Evolutionary conservation across 2,329 filamentous ascomycete genomes (phyloP).

Genomic region (Periconia sp.): DNA sequence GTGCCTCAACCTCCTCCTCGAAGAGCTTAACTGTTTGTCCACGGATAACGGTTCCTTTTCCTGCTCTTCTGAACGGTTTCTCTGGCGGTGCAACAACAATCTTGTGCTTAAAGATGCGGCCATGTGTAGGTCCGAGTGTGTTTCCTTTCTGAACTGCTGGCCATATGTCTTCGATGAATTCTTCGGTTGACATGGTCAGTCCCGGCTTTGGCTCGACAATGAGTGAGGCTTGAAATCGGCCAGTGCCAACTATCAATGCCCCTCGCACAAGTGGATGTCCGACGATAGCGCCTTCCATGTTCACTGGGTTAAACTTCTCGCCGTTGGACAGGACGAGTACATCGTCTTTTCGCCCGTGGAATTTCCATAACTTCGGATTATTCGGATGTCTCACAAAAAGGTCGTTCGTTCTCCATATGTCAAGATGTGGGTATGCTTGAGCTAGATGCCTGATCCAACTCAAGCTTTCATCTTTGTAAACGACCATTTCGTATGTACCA

Average conservation of each 20-base stretch:
- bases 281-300: constrained; percentile 23
- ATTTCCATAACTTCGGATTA: constrained; percentile 19
- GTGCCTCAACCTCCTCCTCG: constrained; percentile 53
- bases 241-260: constrained; percentile 38
- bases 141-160: constrained; percentile 53
- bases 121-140: constrained; percentile 46
- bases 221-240: constrained; percentile 33
- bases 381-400: constrained; percentile 19
- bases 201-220: constrained; percentile 33
- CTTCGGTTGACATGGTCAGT: constrained; percentile 12
- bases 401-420: constrained; percentile 23
- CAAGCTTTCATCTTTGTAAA: constrained; percentile 6
- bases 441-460: constrained; percentile 14
- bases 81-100: constrained; percentile 49
- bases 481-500: constrained; percentile 18
- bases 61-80: constrained; percentile 53
- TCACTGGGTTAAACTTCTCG: constrained; percentile 25
- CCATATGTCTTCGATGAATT: constrained; percentile 57
- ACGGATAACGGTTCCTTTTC: constrained; percentile 56
- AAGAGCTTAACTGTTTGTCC: constrained; percentile 50
- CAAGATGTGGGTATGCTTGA: constrained; percentile 17
- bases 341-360: constrained; percentile 20
- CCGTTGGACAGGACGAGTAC: constrained; percentile 24
- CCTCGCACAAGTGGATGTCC: constrained; percentile 31
- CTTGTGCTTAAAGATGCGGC: constrained; percentile 50